phyloP scores from a whole-genome alignment of 441 rosid species.

The Adansonia gregorii region DNA sequence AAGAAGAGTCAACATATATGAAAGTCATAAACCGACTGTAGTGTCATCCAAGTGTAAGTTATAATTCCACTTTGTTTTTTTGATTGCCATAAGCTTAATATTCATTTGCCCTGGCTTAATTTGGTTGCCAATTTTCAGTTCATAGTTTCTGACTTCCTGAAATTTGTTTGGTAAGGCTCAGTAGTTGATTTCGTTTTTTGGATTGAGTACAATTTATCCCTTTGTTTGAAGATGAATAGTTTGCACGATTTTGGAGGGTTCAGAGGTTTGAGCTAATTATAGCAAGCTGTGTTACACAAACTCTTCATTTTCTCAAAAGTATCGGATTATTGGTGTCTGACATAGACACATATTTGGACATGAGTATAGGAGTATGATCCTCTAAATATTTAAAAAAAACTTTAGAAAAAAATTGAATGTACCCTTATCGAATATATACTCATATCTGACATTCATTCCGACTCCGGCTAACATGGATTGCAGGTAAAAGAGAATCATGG shows the following conservation, averaged over 20 bases:
- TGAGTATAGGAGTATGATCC: too few relatives aligned
- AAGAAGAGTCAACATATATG: constrained; percentile 31
- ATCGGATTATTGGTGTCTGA: too few relatives aligned
- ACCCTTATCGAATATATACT: too few relatives aligned
- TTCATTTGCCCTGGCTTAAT: neutral
- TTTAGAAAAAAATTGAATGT: too few relatives aligned
- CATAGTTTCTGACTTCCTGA: neutral
- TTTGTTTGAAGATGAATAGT: constrained; percentile 14
- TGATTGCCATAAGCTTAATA: constrained; percentile 2
- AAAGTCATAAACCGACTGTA: constrained; percentile 19
- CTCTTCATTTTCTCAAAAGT: too few relatives aligned
- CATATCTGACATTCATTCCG: too few relatives aligned
- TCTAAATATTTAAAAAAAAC: too few relatives aligned
- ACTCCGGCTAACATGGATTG: neutral
- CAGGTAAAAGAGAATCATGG: constrained; percentile 39
- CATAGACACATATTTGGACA: too few relatives aligned
- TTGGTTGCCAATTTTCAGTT: neutral
- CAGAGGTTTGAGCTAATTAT: constrained; percentile 18
- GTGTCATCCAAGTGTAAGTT: constrained; percentile 24
- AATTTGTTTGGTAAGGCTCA: neutral
- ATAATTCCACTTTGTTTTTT: constrained; percentile 20
- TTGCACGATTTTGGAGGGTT: constrained; percentile 23
- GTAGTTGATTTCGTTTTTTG: too few relatives aligned
- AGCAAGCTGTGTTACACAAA: too few relatives aligned
- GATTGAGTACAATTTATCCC: neutral